A percentile compares a stretch with the other conserved stretches of the same genome.
phyloP scores from a whole-genome alignment of 345 rosid genomes.

The Sonneratia caseolaris region DNA sequence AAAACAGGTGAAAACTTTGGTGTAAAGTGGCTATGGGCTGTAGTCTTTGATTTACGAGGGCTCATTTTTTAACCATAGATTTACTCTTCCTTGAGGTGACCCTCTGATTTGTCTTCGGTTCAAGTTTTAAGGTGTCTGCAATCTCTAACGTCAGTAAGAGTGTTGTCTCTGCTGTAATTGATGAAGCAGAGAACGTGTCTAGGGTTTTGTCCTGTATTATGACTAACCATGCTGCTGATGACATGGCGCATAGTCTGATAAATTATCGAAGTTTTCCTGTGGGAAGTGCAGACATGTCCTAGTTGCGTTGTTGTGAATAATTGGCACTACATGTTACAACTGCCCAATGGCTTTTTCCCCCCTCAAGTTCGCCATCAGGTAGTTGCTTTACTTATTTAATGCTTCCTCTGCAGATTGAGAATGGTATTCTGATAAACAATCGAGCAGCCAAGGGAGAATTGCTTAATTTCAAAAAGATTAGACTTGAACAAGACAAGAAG shows the following conservation, averaged over 20 bases:
- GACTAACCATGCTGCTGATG: background rate
- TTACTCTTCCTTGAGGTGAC: background rate
- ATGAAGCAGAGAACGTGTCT: background rate
- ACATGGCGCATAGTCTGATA: too few species aligned
- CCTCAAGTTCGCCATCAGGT: background rate
- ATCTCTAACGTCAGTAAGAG: background rate
- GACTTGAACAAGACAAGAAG: conserved; percentile 20
- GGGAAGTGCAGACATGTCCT: background rate
- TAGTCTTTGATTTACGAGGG: background rate
- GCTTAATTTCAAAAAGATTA: conserved; percentile 16
- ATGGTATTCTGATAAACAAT: conserved; percentile 24
- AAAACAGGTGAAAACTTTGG: conserved; percentile 16
- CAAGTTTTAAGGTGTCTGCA: background rate
- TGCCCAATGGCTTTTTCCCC: background rate
- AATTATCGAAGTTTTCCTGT: background rate
- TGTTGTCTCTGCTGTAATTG: background rate
- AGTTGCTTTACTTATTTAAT: background rate
- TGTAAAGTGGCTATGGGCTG: conserved; percentile 31
- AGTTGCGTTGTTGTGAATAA: background rate
- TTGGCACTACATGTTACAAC: background rate
- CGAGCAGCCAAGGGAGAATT: conserved; percentile 36
- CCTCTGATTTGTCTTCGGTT: background rate
- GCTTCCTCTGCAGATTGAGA: conserved; percentile 17
- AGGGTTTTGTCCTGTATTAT: background rate
- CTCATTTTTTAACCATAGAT: background rate